Evolutionary conservation across 257 asterid species (phyloP).

Genomic region (Agastache rugosa): DNA sequence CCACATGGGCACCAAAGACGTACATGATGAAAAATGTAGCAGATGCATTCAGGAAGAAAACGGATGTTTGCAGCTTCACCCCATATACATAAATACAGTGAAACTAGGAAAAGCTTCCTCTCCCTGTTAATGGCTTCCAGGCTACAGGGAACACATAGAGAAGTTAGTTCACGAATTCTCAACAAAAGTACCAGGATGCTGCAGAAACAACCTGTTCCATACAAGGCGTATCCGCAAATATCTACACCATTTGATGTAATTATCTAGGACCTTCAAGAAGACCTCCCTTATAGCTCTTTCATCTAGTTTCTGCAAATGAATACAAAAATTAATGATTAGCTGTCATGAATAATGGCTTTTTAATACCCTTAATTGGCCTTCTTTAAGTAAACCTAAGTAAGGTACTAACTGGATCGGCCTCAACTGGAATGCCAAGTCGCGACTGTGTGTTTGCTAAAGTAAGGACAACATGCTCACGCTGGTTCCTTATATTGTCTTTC

Average conservation of each 20-base stretch:
- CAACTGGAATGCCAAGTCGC: constrained; percentile 73
- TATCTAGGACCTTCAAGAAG: constrained; percentile 91
- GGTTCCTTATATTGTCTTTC: constrained; percentile 94
- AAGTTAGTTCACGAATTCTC: constrained; percentile 35
- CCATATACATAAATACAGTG: constrained; percentile 93
- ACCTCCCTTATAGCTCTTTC: constrained; percentile 89
- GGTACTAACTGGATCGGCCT: constrained; percentile 79
- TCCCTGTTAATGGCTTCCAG: constrained; percentile 94
- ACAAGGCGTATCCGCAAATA: constrained; percentile 83
- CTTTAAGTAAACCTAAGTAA: constrained; percentile 35
- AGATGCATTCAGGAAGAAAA: constrained; percentile 96
- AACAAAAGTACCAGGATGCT: constrained; percentile 27
- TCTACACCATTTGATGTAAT: constrained; percentile 97
- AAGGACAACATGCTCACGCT: constrained; percentile 91
- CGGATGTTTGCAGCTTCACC: constrained; percentile 99
- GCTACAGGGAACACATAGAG: constrained; percentile 47
- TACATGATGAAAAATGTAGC: constrained; percentile 96
- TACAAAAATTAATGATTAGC: constrained; percentile 27
- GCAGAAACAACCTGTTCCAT: constrained; percentile 75
- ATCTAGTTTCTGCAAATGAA: constrained; percentile 75
- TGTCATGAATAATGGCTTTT: constrained; percentile 15
- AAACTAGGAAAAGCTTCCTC: constrained; percentile 80
- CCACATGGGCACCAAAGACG: constrained; percentile 38
- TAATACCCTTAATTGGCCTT: constrained; percentile 22
- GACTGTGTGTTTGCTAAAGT: constrained; percentile 90